Evolutionary conservation across 1,284 basidiomycete species (phyloP).

Genomic region (Porogramme epimiltina): DNA sequence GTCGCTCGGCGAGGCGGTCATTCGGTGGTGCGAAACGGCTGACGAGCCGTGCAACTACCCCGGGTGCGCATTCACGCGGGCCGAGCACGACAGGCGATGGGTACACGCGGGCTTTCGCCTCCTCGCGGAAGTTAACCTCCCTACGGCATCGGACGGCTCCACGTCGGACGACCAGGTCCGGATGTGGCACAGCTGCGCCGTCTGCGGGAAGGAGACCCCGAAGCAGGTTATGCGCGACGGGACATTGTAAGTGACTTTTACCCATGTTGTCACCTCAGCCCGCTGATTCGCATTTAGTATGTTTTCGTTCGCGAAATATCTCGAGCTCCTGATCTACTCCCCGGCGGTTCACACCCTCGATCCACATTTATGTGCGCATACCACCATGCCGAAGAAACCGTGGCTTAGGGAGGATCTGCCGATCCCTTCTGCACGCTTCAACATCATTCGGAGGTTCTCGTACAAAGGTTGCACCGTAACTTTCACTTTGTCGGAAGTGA

Average conservation of each 20-base stretch:
- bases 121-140: constrained; percentile 32
- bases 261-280: background rate
- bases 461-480: constrained; percentile 41
- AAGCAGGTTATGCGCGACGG: constrained; percentile 51
- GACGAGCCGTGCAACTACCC: constrained; percentile 41
- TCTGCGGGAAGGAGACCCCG: constrained; percentile 47
- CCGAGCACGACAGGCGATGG: constrained; percentile 50
- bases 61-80: constrained; percentile 42
- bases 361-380: constrained; percentile 56
- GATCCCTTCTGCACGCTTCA: constrained; percentile 39
- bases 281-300: constrained; percentile 31
- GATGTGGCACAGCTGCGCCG: constrained; percentile 59
- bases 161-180: constrained; percentile 32
- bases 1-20: constrained; percentile 46
- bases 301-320: constrained; percentile 65
- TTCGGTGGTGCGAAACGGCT: constrained; percentile 33
- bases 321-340: constrained; percentile 68
- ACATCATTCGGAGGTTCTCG: constrained; percentile 56
- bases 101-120: constrained; percentile 52
- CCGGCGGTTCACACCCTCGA: constrained; percentile 42
- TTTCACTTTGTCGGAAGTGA: constrained; percentile 46
- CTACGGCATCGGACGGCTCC: background rate
- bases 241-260: constrained; percentile 48
- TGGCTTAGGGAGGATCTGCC: constrained; percentile 33
- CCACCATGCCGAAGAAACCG: constrained; percentile 38